Percentiles rank a stretch among this genome's conserved stretches.
These are phyloP conservation scores for Cornus suecica DNA, from an alignment of 148 eudicot species.

Conservation along the genomic window DNA sequence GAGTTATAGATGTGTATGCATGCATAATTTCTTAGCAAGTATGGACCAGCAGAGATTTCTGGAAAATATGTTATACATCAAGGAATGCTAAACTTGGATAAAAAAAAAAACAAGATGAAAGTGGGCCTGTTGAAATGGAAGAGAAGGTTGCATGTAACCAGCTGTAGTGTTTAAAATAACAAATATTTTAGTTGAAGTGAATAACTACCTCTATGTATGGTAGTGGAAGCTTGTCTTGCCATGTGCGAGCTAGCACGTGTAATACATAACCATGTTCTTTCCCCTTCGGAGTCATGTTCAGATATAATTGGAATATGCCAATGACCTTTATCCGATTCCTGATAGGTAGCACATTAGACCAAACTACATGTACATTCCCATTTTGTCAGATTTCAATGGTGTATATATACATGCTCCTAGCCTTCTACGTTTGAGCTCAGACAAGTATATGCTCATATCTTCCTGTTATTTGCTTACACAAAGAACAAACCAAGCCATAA, in stretches of 20 bases:
- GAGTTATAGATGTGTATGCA: not conserved
- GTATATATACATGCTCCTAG: not conserved
- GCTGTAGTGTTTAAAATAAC: not conserved
- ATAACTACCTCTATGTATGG: slow-evolving; percentile 38
- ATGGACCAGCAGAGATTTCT: not conserved
- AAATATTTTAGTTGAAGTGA: slow-evolving; percentile 4
- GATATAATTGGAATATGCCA: slow-evolving; percentile 94
- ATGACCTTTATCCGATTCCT: slow-evolving; percentile 82
- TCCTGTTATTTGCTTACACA: not conserved
- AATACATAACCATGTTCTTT: slow-evolving; percentile 74
- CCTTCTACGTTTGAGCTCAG: not conserved
- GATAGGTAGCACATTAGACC: slow-evolving; percentile 15
- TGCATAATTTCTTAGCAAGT: not conserved
- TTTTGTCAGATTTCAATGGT: not conserved
- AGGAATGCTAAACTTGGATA: not conserved
- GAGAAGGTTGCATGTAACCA: not conserved
- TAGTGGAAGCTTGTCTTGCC: slow-evolving; percentile 19
- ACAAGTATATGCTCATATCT: not conserved
- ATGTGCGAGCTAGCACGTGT: slow-evolving; percentile 44
- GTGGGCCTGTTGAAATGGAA: not conserved
- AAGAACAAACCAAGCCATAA: not conserved
- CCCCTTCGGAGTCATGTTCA: slow-evolving; percentile 54
- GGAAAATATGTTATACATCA: not conserved
- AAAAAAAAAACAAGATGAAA: not conserved
- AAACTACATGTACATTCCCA: not conserved